Conservation (phyloP, 257 asterid genomes). For the Salvia hispanica region DNA sequence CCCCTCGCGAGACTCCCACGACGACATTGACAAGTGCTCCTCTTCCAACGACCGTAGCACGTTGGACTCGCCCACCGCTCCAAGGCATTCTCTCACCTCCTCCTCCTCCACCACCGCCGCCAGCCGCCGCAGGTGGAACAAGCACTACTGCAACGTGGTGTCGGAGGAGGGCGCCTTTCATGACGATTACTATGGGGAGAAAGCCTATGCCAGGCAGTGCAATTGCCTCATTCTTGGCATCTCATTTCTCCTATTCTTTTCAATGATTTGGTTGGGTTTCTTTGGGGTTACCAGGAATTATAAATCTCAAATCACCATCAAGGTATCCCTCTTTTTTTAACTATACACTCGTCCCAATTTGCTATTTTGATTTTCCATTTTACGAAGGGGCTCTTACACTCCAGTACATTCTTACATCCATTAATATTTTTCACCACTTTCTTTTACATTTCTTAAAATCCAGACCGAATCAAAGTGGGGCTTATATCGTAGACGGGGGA, state of each 20-base stretch:
- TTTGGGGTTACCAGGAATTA: slow-evolving; percentile 59
- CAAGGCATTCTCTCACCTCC: slow-evolving; percentile 50
- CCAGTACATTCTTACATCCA: no score
- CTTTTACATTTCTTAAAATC: no score
- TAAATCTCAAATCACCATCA: slow-evolving; percentile 42
- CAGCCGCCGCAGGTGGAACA: slow-evolving; percentile 54
- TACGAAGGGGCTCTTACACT: no score
- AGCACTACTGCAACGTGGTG: slow-evolving; percentile 50
- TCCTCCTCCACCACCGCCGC: slow-evolving; percentile 44
- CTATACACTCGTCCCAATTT: no score
- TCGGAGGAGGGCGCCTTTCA: slow-evolving; percentile 42
- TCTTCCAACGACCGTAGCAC: slow-evolving; percentile 47
- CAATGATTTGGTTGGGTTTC: slow-evolving; percentile 41
- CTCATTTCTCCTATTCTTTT: slow-evolving; percentile 34
- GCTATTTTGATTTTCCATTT: no score
- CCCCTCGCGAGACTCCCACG: slow-evolving; percentile 63
- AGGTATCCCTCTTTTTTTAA: slow-evolving; percentile 34
- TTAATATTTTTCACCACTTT: no score
- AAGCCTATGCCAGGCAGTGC: slow-evolving; percentile 24
- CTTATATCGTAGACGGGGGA: no score
- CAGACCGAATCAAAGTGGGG: no score
- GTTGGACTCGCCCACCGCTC: slow-evolving; percentile 47
- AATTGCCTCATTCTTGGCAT: slow-evolving; percentile 27
- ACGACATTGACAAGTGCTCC: slow-evolving; percentile 49
- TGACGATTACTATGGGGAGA: slow-evolving; percentile 35